Evolutionary conservation across 805 yeast genomes (phyloP).

Genomic region (Scheffersomyces coipomensis): DNA sequence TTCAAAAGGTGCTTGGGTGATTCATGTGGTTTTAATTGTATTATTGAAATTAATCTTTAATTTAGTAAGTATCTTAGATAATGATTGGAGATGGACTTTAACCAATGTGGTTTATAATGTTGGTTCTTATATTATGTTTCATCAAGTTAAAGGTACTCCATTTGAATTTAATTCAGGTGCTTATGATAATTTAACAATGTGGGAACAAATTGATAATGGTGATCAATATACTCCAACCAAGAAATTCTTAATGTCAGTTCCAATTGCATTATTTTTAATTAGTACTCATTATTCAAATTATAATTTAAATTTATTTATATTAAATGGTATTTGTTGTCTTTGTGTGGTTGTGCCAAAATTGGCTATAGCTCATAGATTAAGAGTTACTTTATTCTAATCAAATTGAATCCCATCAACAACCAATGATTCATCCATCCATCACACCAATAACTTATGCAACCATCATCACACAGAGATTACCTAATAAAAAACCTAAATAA

Average conservation of each 20-base stretch:
- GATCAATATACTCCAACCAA: slow-evolving; percentile 97
- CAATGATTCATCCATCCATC: not conserved
- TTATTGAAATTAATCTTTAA: slow-evolving; percentile 75
- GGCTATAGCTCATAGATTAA: slow-evolving; percentile 76
- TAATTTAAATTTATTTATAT: slow-evolving; percentile 72
- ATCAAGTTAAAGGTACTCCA: slow-evolving; percentile 94
- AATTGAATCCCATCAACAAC: not conserved
- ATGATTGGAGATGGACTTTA: slow-evolving; percentile 89
- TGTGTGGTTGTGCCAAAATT: slow-evolving; percentile 90
- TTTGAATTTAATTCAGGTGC: slow-evolving; percentile 97
- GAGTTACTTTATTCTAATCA: slow-evolving; percentile 51
- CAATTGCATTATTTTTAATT: slow-evolving; percentile 78
- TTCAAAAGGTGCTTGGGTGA: slow-evolving; percentile 93
- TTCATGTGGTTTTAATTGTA: slow-evolving; percentile 80
- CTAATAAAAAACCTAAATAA: too few relatives aligned
- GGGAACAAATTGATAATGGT: slow-evolving; percentile 97
- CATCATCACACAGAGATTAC: too few relatives aligned
- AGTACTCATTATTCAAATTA: slow-evolving; percentile 90
- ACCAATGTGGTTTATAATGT: slow-evolving; percentile 87
- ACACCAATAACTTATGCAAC: too few relatives aligned
- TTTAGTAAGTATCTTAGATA: slow-evolving; percentile 74
- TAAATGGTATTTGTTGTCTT: slow-evolving; percentile 78
- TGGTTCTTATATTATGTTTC: slow-evolving; percentile 95
- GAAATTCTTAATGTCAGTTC: slow-evolving; percentile 90
- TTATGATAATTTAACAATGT: slow-evolving; percentile 92